Conservation (phyloP, 768 basidiomycete species). For the Tremella fuciformis region DNA sequence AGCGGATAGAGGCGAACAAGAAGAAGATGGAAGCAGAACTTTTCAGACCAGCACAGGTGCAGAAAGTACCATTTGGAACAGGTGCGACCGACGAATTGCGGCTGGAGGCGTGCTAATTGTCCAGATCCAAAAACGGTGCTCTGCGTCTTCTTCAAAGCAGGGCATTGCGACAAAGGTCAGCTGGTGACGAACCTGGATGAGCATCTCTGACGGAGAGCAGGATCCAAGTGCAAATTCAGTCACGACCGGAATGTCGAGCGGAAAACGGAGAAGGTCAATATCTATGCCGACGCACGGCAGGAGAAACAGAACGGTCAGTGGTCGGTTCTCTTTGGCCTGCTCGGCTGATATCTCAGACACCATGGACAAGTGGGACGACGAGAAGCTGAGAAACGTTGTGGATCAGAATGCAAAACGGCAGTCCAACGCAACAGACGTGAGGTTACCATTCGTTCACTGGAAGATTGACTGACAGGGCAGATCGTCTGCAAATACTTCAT, state of each 20-base stretch:
- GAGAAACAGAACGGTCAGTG: constrained; percentile 68
- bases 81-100: constrained; percentile 41
- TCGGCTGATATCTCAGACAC: constrained; percentile 61
- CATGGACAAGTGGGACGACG: constrained; percentile 98
- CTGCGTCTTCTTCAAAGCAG: constrained; percentile 88
- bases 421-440: constrained; percentile 87
- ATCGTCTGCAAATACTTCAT: constrained; percentile 98
- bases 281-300: constrained; percentile 84
- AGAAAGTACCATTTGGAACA: constrained; percentile 78
- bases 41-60: constrained; percentile 59
- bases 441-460: constrained; percentile 27
- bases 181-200: neutral
- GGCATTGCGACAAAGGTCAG: constrained; percentile 83
- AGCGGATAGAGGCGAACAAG: constrained; percentile 43
- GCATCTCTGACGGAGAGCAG: constrained; percentile 21
- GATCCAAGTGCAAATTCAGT: constrained; percentile 81
- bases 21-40: constrained; percentile 72
- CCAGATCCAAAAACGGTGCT: constrained; percentile 87
- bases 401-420: constrained; percentile 68
- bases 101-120: constrained; percentile 3
- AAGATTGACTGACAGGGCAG: constrained; percentile 52
- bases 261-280: constrained; percentile 90
- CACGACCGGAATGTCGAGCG: constrained; percentile 84
- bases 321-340: neutral
- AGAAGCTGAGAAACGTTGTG: constrained; percentile 84